Percentiles rank a stretch among this genome's conserved stretches.
Conservation (phyloP, 2,329 filamentous ascomycete species). For the Aspergillus ibericus region DNA sequence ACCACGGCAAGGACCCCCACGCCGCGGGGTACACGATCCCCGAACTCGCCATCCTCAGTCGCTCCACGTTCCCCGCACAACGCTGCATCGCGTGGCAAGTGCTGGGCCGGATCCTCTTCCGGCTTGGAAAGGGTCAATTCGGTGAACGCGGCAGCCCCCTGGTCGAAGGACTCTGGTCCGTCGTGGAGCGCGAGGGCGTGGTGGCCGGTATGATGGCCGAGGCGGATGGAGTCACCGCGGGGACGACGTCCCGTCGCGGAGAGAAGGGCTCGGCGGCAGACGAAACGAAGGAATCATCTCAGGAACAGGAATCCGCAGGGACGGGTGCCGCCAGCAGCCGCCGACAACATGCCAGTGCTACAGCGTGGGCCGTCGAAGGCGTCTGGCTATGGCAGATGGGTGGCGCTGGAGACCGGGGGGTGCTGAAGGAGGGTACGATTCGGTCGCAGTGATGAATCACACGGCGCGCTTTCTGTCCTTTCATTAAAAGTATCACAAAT, state of each 20-base stretch:
- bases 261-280: slow-evolving; percentile 32
- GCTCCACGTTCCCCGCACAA: slow-evolving; percentile 81
- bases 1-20: slow-evolving; percentile 89
- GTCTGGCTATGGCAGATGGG: slow-evolving; percentile 84
- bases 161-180: slow-evolving; percentile 78
- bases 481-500: neutral
- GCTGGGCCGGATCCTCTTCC: slow-evolving; percentile 78
- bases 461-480: too few species aligned
- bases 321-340: slow-evolving; percentile 21
- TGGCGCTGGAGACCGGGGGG: slow-evolving; percentile 49
- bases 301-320: neutral
- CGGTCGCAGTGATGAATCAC: slow-evolving; percentile 25
- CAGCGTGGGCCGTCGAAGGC: slow-evolving; percentile 83
- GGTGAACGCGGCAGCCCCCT: slow-evolving; percentile 62
- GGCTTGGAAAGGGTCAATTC: slow-evolving; percentile 73
- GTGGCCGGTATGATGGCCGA: slow-evolving; percentile 76
- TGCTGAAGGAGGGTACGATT: slow-evolving; percentile 37
- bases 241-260: slow-evolving; percentile 29
- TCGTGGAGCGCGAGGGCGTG: slow-evolving; percentile 73
- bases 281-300: slow-evolving; percentile 3
- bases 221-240: slow-evolving; percentile 57
- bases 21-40: slow-evolving; percentile 91
- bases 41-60: slow-evolving; percentile 76
- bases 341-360: slow-evolving; percentile 70
- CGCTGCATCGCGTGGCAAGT: slow-evolving; percentile 90